Evolutionary conservation across 495 filamentous ascomycete species (phyloP).

Genomic region (Talaromyces adpressus): DNA sequence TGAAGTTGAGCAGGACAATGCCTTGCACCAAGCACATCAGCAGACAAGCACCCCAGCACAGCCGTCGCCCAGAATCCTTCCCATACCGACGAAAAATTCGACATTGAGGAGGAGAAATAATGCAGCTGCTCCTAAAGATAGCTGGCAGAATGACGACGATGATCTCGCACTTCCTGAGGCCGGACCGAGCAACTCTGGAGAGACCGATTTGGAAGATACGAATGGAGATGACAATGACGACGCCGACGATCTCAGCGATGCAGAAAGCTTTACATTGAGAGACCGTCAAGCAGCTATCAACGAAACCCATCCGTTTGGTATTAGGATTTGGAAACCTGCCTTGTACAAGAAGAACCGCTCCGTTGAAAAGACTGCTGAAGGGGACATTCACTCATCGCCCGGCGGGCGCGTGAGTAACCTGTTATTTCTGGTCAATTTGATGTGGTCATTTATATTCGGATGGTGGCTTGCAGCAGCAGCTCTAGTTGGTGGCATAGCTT

Average conservation of each 20-base stretch:
- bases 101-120: constrained; percentile 62
- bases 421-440: constrained; percentile 76
- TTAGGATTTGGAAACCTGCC: constrained; percentile 97
- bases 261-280: constrained; percentile 73
- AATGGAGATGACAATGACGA: constrained; percentile 47
- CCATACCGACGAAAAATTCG: constrained; percentile 46
- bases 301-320: constrained; percentile 97
- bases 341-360: constrained; percentile 97
- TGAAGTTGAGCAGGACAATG: constrained; percentile 63
- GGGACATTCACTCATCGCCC: constrained; percentile 93
- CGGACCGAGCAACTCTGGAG: constrained; percentile 12
- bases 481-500: constrained; percentile 62
- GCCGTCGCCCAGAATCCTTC: constrained; percentile 32
- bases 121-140: constrained; percentile 51
- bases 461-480: constrained; percentile 92
- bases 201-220: constrained; percentile 25
- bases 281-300: constrained; percentile 98
- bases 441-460: constrained; percentile 90
- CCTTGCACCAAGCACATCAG: constrained; percentile 21
- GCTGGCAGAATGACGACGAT: constrained; percentile 42
- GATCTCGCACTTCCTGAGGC: constrained; percentile 28
- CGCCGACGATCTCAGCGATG: constrained; percentile 60
- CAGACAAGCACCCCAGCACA: constrained; percentile 17
- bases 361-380: constrained; percentile 92
- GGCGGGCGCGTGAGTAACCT: constrained; percentile 79